A percentile compares a stretch with the other conserved stretches of the same genome.
Conservation (phyloP, 257 asterid species). For the Fraxinus anomala region DNA sequence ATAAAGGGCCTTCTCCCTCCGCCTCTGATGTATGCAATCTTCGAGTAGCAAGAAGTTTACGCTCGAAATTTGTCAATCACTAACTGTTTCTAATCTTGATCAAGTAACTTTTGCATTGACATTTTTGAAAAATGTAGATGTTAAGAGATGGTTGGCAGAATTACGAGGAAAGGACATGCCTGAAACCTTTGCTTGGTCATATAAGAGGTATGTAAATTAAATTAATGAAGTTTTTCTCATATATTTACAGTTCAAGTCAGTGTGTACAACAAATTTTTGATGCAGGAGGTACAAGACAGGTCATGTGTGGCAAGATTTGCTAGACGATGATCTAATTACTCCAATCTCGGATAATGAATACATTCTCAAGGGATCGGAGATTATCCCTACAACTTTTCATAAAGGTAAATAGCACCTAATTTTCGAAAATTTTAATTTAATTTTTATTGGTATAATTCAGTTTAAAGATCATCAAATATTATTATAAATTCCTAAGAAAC, state of each 20-base stretch:
- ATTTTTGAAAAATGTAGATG: slow-evolving; percentile 1
- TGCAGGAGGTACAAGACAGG: slow-evolving; percentile 75
- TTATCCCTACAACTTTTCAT: slow-evolving; percentile 29
- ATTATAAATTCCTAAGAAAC: neutral
- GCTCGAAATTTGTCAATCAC: no score
- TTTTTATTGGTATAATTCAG: no score
- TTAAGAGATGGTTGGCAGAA: slow-evolving; percentile 50
- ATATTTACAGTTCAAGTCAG: no score
- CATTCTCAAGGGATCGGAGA: slow-evolving; percentile 85
- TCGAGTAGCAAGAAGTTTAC: no score
- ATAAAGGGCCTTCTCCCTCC: no score
- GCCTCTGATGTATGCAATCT: no score
- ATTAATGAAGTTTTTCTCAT: neutral
- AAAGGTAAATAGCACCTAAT: slow-evolving; percentile 36
- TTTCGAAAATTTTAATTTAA: no score
- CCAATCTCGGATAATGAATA: slow-evolving; percentile 90
- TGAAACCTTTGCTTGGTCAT: slow-evolving; percentile 56
- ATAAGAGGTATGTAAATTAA: slow-evolving; percentile 17
- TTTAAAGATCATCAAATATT: neutral
- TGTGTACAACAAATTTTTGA: neutral
- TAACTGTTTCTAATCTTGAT: neutral
- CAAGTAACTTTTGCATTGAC: neutral
- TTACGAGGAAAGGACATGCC: slow-evolving; percentile 57
- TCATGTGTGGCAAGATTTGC: slow-evolving; percentile 88
- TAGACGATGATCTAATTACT: slow-evolving; percentile 90